Conservation (phyloP, 1,139 yeast genomes). For the Pneumocystis carinii region DNA sequence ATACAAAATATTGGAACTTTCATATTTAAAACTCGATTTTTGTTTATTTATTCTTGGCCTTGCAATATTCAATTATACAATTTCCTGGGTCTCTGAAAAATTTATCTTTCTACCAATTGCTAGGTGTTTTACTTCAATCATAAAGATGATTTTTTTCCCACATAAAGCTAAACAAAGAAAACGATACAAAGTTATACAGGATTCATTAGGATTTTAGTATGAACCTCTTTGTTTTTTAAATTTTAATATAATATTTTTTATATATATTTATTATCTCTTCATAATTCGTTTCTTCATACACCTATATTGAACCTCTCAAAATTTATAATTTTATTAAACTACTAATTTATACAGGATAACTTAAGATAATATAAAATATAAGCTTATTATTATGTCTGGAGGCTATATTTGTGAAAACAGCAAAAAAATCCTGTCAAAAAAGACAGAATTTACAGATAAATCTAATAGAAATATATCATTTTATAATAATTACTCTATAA, state of each 20-base stretch:
- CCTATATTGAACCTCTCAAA: neutral
- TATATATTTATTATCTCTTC: neutral
- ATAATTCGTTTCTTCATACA: no score
- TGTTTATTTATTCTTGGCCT: neutral
- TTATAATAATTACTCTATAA: neutral
- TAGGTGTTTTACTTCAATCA: neutral
- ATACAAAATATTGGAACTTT: neutral
- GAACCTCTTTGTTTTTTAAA: neutral
- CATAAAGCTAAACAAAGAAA: neutral
- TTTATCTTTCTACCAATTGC: neutral
- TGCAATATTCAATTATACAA: neutral
- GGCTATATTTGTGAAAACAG: neutral
- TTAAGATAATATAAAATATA: neutral
- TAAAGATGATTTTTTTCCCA: neutral
- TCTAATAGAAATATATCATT: neutral
- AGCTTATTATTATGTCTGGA: neutral
- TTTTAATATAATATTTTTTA: neutral
- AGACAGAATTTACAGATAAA: neutral
- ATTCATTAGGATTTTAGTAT: neutral
- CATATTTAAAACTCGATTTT: neutral
- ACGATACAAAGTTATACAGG: neutral
- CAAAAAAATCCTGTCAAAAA: neutral
- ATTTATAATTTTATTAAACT: neutral
- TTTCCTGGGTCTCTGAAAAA: neutral
- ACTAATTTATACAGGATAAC: neutral